Conservation (phyloP, 805 yeast species). For the Kodamaea kaohsiungensis region DNA sequence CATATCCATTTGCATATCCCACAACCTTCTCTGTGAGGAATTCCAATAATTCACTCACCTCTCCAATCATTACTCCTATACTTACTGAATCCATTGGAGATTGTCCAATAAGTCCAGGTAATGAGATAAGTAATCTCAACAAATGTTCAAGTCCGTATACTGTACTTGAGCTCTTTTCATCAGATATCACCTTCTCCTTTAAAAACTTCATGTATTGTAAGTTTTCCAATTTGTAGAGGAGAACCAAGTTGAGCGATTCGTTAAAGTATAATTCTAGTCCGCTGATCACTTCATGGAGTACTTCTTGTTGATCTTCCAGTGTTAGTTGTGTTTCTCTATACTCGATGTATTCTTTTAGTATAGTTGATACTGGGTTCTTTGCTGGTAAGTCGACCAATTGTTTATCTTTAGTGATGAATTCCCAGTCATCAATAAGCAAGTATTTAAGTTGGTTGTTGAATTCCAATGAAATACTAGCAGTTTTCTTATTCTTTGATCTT, state of each 20-base stretch:
- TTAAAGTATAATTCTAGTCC: constrained; percentile 79
- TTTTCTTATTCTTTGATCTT: constrained; percentile 17
- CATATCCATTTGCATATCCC: constrained; percentile 36
- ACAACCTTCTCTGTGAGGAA: constrained; percentile 49
- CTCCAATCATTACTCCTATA: constrained; percentile 31
- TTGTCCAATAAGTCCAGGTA: constrained; percentile 82
- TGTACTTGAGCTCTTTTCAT: constrained; percentile 31
- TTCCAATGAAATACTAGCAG: constrained; percentile 61
- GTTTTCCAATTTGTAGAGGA: constrained; percentile 76
- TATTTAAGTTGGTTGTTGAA: constrained; percentile 70
- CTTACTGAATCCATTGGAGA: constrained; percentile 82
- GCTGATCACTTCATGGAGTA: constrained; percentile 63
- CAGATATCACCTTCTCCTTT: constrained; percentile 28
- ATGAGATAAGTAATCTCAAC: constrained; percentile 68
- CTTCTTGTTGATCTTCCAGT: constrained; percentile 8
- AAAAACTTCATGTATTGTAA: constrained; percentile 63
- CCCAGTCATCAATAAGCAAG: constrained; percentile 90
- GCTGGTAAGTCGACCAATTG: constrained; percentile 69
- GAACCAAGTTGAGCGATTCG: constrained; percentile 63
- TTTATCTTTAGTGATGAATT: constrained; percentile 77
- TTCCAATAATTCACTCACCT: constrained; percentile 51
- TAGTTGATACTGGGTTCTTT: constrained; percentile 49
- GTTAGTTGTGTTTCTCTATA: constrained; percentile 15
- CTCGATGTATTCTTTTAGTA: constrained; percentile 54
- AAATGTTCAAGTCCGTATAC: constrained; percentile 81